These are phyloP conservation scores for Lipomyces anomalus DNA, from an alignment of 805 yeast species.

Conservation along the genomic window DNA sequence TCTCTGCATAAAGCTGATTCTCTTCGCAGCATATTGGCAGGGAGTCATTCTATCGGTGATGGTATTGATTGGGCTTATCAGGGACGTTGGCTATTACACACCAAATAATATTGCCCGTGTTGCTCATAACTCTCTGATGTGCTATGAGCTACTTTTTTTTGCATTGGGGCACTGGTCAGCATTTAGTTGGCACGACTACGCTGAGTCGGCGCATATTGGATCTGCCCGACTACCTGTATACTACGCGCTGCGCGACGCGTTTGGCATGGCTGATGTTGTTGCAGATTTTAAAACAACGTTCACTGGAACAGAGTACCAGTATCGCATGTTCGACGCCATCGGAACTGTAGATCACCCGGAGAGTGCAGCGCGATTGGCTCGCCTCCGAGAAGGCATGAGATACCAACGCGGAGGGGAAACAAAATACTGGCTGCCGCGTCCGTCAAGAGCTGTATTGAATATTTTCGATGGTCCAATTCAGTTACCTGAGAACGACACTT, in stretches of 20 bases:
- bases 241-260: slow-evolving; percentile 69
- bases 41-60: slow-evolving; percentile 51
- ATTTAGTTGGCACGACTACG: slow-evolving; percentile 71
- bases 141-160: slow-evolving; percentile 79
- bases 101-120: slow-evolving; percentile 44
- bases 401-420: slow-evolving; percentile 71
- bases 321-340: slow-evolving; percentile 75
- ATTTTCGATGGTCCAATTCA: not conserved
- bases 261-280: slow-evolving; percentile 69
- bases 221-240: slow-evolving; percentile 57
- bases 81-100: slow-evolving; percentile 34
- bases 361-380: slow-evolving; percentile 55
- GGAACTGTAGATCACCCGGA: slow-evolving; percentile 68
- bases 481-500: not conserved
- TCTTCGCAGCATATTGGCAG: slow-evolving; percentile 99
- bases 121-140: slow-evolving; percentile 72
- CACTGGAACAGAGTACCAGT: slow-evolving; percentile 70
- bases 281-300: slow-evolving; percentile 68
- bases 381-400: slow-evolving; percentile 77
- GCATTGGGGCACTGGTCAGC: slow-evolving; percentile 86
- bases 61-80: slow-evolving; percentile 31
- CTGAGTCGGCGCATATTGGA: slow-evolving; percentile 54
- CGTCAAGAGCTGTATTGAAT: not conserved
- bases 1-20: slow-evolving; percentile 84
- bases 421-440: slow-evolving; percentile 68